Base-by-base conservation (phyloP, 345 rosid species). In the Melaleuca alternifolia region DNA sequence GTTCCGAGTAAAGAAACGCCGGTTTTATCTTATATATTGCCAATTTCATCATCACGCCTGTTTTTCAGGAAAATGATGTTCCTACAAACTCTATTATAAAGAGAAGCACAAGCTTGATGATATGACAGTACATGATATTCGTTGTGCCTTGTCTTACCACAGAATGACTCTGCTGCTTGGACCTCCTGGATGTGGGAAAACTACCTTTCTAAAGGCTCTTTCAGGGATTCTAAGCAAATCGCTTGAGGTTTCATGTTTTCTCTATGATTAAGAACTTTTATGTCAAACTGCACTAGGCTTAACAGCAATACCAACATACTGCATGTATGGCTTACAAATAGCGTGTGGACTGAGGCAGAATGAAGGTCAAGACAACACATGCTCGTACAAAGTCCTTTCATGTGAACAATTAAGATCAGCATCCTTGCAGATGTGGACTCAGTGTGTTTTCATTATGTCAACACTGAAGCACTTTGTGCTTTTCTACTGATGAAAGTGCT, bases 181-280 rank as follows among this genome's bases (percentile, higher is more conserved):
- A 50, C 97, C 96, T 71, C 98, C 96, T 51, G 97, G 98, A 50
- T 93, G 97, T 90, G 96, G 97, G 44, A 96, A 96, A 89, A 92
- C 95, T 53, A 89, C 95, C 23, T 86, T 94, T 46, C 87, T 96
- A 24, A 89, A 92, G 89, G 93, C 97, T 0, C 96, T 96, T 82
- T 92, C 96, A 10, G 98, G 98, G 84, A 92, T 89, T 86, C 90
- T 91, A 50, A 86, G 86, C 84, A 89, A 88, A 12, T 86, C 93
- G 54, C 93, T 93, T 13, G 87, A 94, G 96, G 97, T 95, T 84
- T 33, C 21, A 50, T 14, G 50, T 7, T 20, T 59, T 48, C 84
- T 51, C 54, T 86, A 30, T 84, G 50, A 5, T 13, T 14, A 44
- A 44, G 24, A n/a, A 52, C 46, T 83, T 50, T 48, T 57, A 50